phyloP scores from a whole-genome alignment of 2,329 filamentous ascomycete species.

The Fusarium redolens region DNA sequence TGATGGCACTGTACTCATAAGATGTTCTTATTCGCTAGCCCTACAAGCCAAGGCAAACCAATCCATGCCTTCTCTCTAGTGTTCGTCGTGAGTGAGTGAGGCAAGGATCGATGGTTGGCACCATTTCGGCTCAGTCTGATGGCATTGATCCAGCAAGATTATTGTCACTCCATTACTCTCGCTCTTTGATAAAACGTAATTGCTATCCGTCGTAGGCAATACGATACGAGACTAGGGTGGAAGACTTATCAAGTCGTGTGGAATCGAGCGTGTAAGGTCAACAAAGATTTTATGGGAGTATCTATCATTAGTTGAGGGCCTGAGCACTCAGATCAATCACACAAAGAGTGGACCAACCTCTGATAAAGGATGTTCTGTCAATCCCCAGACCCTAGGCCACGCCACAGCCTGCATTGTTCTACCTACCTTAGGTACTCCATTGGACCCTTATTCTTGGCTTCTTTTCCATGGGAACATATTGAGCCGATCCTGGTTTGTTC shows the following conservation, averaged over 20 bases:
- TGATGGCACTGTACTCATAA: neutral
- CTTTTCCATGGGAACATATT: neutral
- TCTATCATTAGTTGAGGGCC: no score
- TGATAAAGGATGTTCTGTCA: constrained; percentile 1
- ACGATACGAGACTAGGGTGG: neutral
- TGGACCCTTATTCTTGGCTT: constrained; percentile 28
- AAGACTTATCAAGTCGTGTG: neutral
- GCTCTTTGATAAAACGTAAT: neutral
- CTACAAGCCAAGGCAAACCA: neutral
- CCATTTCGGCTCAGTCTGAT: neutral
- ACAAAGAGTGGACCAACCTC: neutral
- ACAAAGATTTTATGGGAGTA: neutral
- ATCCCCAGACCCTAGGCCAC: neutral
- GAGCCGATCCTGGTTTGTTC: neutral
- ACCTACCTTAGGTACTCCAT: neutral
- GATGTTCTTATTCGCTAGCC: neutral
- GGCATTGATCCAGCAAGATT: neutral
- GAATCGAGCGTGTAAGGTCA: neutral
- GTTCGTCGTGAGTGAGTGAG: neutral
- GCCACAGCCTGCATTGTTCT: constrained; percentile 22
- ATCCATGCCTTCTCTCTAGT: neutral
- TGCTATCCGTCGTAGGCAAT: no score
- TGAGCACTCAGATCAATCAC: neutral
- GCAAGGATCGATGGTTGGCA: neutral
- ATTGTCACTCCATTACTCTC: neutral